Evolutionary conservation across 2,329 filamentous ascomycete species (phyloP).

Genomic region (Cladosporium colombiae): DNA sequence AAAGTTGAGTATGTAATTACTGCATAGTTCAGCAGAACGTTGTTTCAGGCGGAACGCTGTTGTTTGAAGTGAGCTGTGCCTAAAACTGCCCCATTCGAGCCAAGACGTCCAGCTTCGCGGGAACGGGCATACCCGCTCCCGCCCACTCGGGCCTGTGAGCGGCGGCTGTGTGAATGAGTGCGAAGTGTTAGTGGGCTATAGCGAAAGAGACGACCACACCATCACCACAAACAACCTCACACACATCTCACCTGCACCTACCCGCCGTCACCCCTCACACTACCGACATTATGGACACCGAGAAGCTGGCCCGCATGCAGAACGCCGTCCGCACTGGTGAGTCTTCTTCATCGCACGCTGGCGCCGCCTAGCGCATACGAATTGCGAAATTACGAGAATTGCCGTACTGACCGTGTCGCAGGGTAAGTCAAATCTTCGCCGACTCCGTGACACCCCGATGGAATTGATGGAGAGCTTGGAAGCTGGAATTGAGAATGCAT

Average conservation of each 20-base stretch:
- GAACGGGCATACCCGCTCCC: neutral
- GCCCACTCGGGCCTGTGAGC: neutral
- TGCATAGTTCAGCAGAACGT: neutral
- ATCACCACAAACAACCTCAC: neutral
- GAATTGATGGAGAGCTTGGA: conserved; percentile 10
- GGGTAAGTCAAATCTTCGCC: conserved; percentile 34
- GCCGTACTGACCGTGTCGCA: conserved; percentile 32
- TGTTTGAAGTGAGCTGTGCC: neutral
- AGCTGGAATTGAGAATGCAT: neutral
- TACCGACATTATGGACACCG: conserved; percentile 58
- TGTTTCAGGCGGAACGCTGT: neutral
- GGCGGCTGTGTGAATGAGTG: conserved; percentile 6
- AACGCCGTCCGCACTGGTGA: conserved; percentile 70
- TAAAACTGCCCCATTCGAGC: neutral
- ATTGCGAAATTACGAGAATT: conserved; percentile 17
- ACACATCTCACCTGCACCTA: conserved; percentile 4
- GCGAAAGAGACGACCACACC: conserved; percentile 20
- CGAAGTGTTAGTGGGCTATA: conserved; percentile 15
- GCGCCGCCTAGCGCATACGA: neutral
- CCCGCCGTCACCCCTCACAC: neutral
- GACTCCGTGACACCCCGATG: neutral
- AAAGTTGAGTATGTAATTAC: neutral
- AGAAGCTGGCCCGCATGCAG: conserved; percentile 67
- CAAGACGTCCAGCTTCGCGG: neutral
- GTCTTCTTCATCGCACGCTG: conserved; percentile 39